Evolutionary conservation across 2,329 filamentous ascomycete species (phyloP), one percentile per base, ranked within the genome.

Genomic region (Keithomyces neogunnii): DNA sequence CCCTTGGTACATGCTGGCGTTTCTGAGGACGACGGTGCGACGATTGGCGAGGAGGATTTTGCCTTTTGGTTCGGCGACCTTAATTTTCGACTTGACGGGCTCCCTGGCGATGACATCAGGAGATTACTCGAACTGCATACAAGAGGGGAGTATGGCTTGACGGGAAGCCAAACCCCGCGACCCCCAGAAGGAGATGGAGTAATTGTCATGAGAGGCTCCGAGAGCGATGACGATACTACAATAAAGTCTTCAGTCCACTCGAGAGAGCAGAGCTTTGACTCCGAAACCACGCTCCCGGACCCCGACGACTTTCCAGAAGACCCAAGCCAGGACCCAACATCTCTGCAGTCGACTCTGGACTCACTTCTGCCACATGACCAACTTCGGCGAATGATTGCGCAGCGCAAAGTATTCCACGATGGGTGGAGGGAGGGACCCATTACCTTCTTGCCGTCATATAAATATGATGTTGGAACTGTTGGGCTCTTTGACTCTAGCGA

Each of bases 1-100:
- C 84, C 89, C 0, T 78, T 95, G 5, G 73, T 74, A 39, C 78
- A 85, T 52, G 73, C 78, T 0, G 84, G 87, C 7, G 81, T 86
- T 5, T 71, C 80, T 2, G 75, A 83, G 38, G 82, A 84, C n/a
- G 81, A 85, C 28, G 72, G 76, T 1, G 82, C 87, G 48, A 80
- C 74, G 36, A 85, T 99, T 56, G 91, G 89, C 1, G 88, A 95
- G 39, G 92, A 95, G 57, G 93, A 99, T 63, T 90, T 96, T 69
- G 83, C 85, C 0, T 96, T 99, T 62, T 97, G 92, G 89, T 88
- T 96, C 62, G 93, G 93, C 5, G 93, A 99, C 66, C 75, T 99
- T 42, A 99, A 99, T 65, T 99, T 96, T 63, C 82, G 93, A 33
- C 76, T 99, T 1, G 89, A 95, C 48, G 88, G 86, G 44, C 80